These are phyloP conservation scores for Zangia roseola DNA, from an alignment of 768 basidiomycete species.

Conservation along the genomic window DNA sequence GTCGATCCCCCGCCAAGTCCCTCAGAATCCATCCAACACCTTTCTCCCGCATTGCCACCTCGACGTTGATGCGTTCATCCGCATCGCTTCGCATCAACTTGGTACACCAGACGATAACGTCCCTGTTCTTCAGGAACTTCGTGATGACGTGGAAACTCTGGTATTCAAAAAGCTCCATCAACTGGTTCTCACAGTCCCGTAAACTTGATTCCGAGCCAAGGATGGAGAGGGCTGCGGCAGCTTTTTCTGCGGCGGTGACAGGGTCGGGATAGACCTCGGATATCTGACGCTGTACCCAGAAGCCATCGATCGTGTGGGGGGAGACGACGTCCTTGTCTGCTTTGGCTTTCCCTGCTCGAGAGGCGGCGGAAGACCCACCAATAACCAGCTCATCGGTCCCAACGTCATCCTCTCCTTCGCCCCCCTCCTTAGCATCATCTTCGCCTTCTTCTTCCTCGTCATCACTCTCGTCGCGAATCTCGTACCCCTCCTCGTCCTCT, in stretches of 20 bases:
- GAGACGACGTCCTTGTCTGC: slow-evolving; percentile 79
- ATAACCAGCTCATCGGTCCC: slow-evolving; percentile 76
- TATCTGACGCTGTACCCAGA: slow-evolving; percentile 98
- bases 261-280: slow-evolving; percentile 91
- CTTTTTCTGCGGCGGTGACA: slow-evolving; percentile 90
- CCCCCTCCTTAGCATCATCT: slow-evolving; percentile 42
- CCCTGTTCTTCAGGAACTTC: slow-evolving; percentile 91
- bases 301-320: slow-evolving; percentile 90
- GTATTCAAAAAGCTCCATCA: slow-evolving; percentile 97
- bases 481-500: slow-evolving; percentile 86
- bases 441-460: slow-evolving; percentile 63
- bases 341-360: slow-evolving; percentile 45
- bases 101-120: slow-evolving; percentile 97
- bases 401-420: slow-evolving; percentile 44
- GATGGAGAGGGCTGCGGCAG: slow-evolving; percentile 76
- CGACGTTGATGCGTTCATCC: slow-evolving; percentile 87
- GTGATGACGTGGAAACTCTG: slow-evolving; percentile 87
- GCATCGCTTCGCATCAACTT: slow-evolving; percentile 88
- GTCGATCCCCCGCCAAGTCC: slow-evolving; percentile 81
- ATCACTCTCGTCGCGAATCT: slow-evolving; percentile 80
- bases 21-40: slow-evolving; percentile 94
- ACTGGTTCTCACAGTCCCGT: slow-evolving; percentile 91
- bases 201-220: slow-evolving; percentile 84
- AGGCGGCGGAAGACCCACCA: slow-evolving; percentile 60
- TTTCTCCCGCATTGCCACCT: slow-evolving; percentile 98